phyloP scores from a whole-genome alignment of 2,329 filamentous ascomycete genomes.

The Chaetomium globosum region DNA sequence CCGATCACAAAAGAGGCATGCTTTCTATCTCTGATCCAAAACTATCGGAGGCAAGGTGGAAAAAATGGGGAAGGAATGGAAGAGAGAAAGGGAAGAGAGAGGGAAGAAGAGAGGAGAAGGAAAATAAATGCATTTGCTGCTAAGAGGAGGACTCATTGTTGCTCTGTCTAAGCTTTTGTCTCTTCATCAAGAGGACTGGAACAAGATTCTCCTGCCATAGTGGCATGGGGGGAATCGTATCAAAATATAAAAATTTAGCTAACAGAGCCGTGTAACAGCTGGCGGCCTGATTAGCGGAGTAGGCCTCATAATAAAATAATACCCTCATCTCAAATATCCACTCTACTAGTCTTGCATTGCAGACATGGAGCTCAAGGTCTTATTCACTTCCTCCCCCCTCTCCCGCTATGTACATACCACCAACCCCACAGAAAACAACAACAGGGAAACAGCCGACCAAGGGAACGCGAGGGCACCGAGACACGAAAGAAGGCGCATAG shows the following conservation, averaged over 20 bases:
- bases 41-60: not conserved
- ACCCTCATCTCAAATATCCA: not conserved
- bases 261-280: not conserved
- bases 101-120: not conserved
- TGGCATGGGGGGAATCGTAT: not conserved
- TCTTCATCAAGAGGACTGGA: not conserved
- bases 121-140: not conserved
- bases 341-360: not conserved
- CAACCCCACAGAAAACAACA: not conserved
- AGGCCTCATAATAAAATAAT: constrained; percentile 7
- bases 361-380: not conserved
- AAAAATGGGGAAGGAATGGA: not conserved
- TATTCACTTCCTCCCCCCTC: constrained; percentile 2
- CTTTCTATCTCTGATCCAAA: not conserved
- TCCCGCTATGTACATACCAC: constrained; percentile 17
- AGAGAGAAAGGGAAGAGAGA: not conserved
- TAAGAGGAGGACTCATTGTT: not conserved
- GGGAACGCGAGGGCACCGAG: not conserved
- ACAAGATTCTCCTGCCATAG: not conserved
- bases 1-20: not conserved
- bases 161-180: not conserved
- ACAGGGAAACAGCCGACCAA: not conserved
- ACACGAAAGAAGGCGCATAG: not conserved
- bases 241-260: not conserved
- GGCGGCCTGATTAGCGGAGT: not conserved